Conservation (phyloP, 331 rosid species). For the Prunus yedoensis region DNA sequence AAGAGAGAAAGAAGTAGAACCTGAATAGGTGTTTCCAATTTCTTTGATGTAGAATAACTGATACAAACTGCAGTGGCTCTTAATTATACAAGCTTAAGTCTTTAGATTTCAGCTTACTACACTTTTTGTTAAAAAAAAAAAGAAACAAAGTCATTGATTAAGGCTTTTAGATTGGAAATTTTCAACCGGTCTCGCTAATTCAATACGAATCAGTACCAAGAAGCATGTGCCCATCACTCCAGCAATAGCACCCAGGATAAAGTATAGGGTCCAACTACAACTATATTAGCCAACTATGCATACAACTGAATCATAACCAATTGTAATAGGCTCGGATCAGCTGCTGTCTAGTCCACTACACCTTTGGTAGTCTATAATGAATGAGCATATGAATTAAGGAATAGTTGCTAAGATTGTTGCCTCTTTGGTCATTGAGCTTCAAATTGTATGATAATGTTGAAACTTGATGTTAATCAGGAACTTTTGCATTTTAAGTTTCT, state of each 20-base stretch:
- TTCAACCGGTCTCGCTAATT: too few species aligned
- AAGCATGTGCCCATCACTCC: not conserved
- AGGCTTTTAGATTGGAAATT: too few species aligned
- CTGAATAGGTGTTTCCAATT: not conserved
- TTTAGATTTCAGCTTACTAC: too few species aligned
- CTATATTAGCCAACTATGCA: too few species aligned
- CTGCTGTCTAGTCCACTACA: not conserved
- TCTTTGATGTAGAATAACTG: too few species aligned
- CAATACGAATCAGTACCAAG: not conserved
- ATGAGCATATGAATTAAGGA: not conserved
- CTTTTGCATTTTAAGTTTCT: not conserved
- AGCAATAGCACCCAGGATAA: not conserved
- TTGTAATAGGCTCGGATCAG: not conserved
- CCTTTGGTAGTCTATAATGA: not conserved
- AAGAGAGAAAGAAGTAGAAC: not conserved
- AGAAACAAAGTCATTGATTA: too few species aligned
- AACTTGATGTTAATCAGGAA: not conserved
- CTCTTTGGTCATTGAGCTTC: not conserved
- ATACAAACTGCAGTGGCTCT: too few species aligned
- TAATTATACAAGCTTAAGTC: too few species aligned
- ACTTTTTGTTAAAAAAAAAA: too few species aligned
- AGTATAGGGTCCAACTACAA: not conserved
- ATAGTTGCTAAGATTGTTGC: not conserved
- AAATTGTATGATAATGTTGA: not conserved
- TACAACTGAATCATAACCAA: not conserved